phyloP scores from a whole-genome alignment of 2,329 filamentous ascomycete species.

The Trichophyton benhamiae region DNA sequence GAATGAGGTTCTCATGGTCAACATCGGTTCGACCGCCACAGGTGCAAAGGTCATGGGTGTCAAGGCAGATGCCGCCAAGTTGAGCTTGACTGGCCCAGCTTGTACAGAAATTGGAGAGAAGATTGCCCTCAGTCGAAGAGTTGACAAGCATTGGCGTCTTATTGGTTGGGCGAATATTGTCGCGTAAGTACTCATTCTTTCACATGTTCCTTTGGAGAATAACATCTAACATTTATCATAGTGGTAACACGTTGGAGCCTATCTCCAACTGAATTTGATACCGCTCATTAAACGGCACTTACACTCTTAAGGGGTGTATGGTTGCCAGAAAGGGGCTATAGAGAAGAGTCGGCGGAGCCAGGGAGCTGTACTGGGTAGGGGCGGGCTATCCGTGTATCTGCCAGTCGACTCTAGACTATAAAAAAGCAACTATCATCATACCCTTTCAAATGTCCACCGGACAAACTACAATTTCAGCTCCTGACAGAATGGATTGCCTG shows the following conservation, averaged over 20 bases:
- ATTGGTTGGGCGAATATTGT: constrained; percentile 83
- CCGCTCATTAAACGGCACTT: not conserved
- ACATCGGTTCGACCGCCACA: constrained; percentile 94
- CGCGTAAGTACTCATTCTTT: constrained; percentile 28
- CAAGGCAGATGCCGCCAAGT: constrained; percentile 93
- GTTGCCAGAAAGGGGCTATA: not conserved
- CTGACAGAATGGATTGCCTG: not conserved
- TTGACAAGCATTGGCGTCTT: constrained; percentile 97
- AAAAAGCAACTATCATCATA: not conserved
- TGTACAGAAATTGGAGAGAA: constrained; percentile 98
- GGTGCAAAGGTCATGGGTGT: constrained; percentile 95
- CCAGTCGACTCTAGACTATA: not conserved
- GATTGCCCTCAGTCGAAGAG: constrained; percentile 89
- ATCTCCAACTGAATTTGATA: constrained; percentile 26
- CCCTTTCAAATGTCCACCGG: not conserved
- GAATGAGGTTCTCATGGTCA: constrained; percentile 99
- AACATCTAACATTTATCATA: constrained; percentile 13
- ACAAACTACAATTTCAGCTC: not conserved
- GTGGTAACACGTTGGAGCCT: constrained; percentile 38
- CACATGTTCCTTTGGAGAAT: not conserved
- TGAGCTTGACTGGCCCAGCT: constrained; percentile 81
- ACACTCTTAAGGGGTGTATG: not conserved
- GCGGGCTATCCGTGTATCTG: not conserved
- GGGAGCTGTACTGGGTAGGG: not conserved
- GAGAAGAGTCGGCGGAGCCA: not conserved